Conservation (phyloP, 306 rosid species). For the Acacia melanoxylon region DNA sequence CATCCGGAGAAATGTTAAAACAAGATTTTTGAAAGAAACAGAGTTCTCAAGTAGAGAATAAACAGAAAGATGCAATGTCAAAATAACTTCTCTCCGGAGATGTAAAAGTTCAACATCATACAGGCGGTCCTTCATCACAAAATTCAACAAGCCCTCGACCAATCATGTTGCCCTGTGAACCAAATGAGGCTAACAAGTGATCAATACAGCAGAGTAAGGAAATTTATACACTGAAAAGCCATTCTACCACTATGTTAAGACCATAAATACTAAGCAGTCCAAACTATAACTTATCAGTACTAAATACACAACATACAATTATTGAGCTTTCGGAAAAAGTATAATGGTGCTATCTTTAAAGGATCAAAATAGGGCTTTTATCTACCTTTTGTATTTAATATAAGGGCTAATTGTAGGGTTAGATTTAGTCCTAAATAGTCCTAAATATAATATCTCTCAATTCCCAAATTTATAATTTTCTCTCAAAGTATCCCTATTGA, state of each 20-base stretch:
- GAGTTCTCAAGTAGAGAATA: not conserved
- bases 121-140: slow-evolving; percentile 87
- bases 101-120: slow-evolving; percentile 42
- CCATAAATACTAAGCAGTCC: not conserved
- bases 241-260: not conserved
- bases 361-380: not conserved
- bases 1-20: not conserved
- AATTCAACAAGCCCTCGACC: slow-evolving; percentile 80
- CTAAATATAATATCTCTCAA: no score
- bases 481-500: no score
- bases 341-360: not conserved
- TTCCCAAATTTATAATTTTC: no score
- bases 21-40: not conserved
- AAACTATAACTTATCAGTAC: not conserved
- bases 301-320: not conserved
- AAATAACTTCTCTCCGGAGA: not conserved
- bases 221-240: not conserved
- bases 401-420: no score
- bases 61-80: not conserved
- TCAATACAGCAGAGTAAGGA: not conserved
- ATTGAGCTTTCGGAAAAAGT: not conserved
- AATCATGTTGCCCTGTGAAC: slow-evolving; percentile 65
- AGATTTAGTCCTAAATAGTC: no score
- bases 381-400: no score
- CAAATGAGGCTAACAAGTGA: no score